A percentile compares a stretch with the other conserved stretches of the same genome.
These are phyloP conservation scores for Sarocladium brachiariae DNA, from an alignment of 2,329 filamentous ascomycete species.

Conservation along the genomic window DNA sequence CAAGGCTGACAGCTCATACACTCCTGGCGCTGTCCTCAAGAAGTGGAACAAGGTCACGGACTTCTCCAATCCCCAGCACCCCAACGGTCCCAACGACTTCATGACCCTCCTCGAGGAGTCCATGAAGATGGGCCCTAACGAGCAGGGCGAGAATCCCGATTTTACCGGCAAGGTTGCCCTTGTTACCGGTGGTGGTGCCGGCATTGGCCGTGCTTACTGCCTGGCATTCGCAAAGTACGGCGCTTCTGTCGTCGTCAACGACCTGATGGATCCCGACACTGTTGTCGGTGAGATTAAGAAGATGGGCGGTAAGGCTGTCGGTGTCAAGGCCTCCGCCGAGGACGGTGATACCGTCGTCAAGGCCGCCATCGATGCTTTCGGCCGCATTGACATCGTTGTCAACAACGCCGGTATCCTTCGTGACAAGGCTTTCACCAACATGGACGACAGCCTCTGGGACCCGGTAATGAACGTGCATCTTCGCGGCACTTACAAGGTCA, in stretches of 20 bases:
- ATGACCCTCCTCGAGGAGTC: slow-evolving; percentile 78
- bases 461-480: slow-evolving; percentile 88
- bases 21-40: slow-evolving; percentile 77
- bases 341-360: slow-evolving; percentile 90
- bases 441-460: slow-evolving; percentile 93
- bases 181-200: slow-evolving; percentile 81
- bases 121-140: slow-evolving; percentile 66
- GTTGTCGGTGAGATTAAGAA: slow-evolving; percentile 92
- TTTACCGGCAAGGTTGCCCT: slow-evolving; percentile 82
- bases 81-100: slow-evolving; percentile 81
- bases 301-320: slow-evolving; percentile 79
- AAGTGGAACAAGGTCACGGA: slow-evolving; percentile 86
- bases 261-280: slow-evolving; percentile 83
- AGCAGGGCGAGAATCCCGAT: slow-evolving; percentile 65
- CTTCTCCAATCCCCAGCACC: slow-evolving; percentile 75
- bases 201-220: slow-evolving; percentile 85
- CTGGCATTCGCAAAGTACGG: slow-evolving; percentile 81
- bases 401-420: slow-evolving; percentile 98
- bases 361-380: slow-evolving; percentile 86
- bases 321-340: slow-evolving; percentile 88
- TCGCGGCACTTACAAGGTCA: slow-evolving; percentile 90
- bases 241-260: slow-evolving; percentile 87
- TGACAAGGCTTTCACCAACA: slow-evolving; percentile 96
- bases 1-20: slow-evolving; percentile 82
- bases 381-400: slow-evolving; percentile 88